Evolutionary conservation across 768 basidiomycete species (phyloP).

Genomic region (Candolleomyces efflorescens): DNA sequence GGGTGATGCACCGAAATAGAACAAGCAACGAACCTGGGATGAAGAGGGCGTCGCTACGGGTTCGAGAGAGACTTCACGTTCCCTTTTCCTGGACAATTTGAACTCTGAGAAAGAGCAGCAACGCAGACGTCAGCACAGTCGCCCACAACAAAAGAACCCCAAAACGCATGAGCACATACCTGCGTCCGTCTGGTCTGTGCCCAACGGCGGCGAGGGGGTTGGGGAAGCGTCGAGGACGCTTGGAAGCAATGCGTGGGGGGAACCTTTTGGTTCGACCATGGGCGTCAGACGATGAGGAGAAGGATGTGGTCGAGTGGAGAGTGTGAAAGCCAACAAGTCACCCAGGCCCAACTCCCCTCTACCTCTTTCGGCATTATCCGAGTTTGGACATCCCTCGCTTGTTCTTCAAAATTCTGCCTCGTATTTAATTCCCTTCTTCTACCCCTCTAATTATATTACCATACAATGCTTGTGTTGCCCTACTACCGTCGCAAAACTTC

Average conservation of each 20-base stretch:
- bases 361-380: slow-evolving; percentile 3
- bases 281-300: not conserved
- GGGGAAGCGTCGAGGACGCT: slow-evolving; percentile 5
- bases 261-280: not conserved
- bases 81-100: slow-evolving; percentile 64
- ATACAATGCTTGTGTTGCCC: no score
- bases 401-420: no score
- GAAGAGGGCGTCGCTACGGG: slow-evolving; percentile 50
- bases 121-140: slow-evolving; percentile 17
- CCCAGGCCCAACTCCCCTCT: no score
- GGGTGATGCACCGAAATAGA: not conserved
- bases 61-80: slow-evolving; percentile 75
- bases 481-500: no score
- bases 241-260: not conserved
- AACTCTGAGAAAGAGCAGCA: slow-evolving; percentile 29
- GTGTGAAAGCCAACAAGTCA: slow-evolving; percentile 1
- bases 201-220: slow-evolving; percentile 12
- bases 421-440: no score
- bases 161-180: slow-evolving; percentile 9
- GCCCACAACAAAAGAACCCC: slow-evolving; percentile 11
- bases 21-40: slow-evolving; percentile 26
- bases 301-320: not conserved
- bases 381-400: not conserved
- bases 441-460: no score
- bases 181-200: slow-evolving; percentile 9